These are phyloP conservation scores for Fusarium protoensiforme DNA, from an alignment of 2,329 filamentous ascomycete species.

Conservation along the genomic window DNA sequence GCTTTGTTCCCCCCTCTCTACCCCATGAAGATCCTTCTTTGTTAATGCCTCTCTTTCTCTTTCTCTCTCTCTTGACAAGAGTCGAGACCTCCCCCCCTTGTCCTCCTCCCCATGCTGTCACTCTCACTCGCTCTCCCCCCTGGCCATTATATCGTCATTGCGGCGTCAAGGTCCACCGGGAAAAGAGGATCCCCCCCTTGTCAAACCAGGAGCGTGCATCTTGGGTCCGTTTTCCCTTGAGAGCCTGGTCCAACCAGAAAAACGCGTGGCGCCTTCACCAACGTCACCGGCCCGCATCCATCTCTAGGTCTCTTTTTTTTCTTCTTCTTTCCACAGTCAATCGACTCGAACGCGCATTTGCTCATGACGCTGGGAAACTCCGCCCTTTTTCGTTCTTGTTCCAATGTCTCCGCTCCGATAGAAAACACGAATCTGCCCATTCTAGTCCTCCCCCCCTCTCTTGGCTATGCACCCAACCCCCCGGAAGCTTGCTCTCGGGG, in stretches of 20 bases:
- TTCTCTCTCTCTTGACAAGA: not conserved
- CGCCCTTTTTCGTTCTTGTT: slow-evolving; percentile 18
- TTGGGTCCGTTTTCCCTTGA: not conserved
- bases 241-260: slow-evolving; percentile 30
- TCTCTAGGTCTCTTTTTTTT: not conserved
- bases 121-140: slow-evolving; percentile 15
- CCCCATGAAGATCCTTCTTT: slow-evolving; percentile 1
- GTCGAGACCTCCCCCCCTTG: not conserved
- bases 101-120: slow-evolving; percentile 7
- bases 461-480: not conserved
- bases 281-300: slow-evolving; percentile 40
- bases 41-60: not conserved
- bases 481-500: not conserved
- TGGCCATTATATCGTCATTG: slow-evolving; percentile 38
- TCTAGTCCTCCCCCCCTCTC: not conserved
- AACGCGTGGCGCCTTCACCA: slow-evolving; percentile 33
- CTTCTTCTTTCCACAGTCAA: not conserved
- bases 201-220: slow-evolving; percentile 16
- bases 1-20: not conserved
- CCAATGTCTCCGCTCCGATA: not conserved
- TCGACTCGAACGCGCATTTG: not conserved
- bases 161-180: slow-evolving; percentile 46
- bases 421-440: slow-evolving; percentile 7
- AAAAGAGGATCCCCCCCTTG: slow-evolving; percentile 3
- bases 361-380: slow-evolving; percentile 9